phyloP scores from a whole-genome alignment of 2,329 filamentous ascomycete genomes.

The Arthrobotrys iridis region DNA sequence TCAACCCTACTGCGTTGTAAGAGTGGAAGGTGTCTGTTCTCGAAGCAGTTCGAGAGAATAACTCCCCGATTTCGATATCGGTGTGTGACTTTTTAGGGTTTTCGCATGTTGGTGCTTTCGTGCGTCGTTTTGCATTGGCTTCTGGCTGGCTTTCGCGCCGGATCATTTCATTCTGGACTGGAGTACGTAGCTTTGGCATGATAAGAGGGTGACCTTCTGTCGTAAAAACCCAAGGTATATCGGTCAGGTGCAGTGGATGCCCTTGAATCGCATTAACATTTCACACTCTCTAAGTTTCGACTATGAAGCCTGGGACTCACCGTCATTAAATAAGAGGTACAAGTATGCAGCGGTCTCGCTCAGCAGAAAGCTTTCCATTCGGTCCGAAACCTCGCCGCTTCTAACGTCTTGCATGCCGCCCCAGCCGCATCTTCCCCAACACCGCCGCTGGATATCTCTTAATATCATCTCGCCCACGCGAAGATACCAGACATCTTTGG shows the following conservation, averaged over 20 bases:
- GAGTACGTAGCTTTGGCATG: conserved; percentile 68
- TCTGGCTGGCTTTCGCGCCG: conserved; percentile 55
- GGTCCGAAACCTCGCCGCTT: conserved; percentile 81
- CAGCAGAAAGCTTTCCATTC: conserved; percentile 99
- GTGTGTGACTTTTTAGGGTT: conserved; percentile 6
- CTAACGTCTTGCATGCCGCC: conserved; percentile 66
- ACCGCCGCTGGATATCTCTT: conserved; percentile 84
- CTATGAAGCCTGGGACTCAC: conserved; percentile 23
- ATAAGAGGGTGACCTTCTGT: conserved; percentile 95
- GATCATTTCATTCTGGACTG: not conserved
- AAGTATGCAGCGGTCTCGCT: conserved; percentile 97
- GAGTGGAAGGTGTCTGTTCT: conserved; percentile 87
- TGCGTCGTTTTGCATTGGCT: not conserved
- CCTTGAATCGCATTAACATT: conserved; percentile 63
- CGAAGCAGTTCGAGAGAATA: conserved; percentile 76
- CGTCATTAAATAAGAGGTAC: conserved; percentile 82
- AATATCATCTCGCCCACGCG: conserved; percentile 96
- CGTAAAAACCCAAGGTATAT: conserved; percentile 89
- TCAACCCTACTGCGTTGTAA: conserved; percentile 81
- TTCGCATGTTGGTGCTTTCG: conserved; percentile 1
- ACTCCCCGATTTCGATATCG: conserved; percentile 39
- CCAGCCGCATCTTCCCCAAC: conserved; percentile 92
- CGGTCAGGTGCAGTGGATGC: conserved; percentile 86
- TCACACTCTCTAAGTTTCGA: not conserved
- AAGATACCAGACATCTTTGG: conserved; percentile 93